phyloP scores from a whole-genome alignment of 1,284 basidiomycete species.

The Ceratobasidium sp. region DNA sequence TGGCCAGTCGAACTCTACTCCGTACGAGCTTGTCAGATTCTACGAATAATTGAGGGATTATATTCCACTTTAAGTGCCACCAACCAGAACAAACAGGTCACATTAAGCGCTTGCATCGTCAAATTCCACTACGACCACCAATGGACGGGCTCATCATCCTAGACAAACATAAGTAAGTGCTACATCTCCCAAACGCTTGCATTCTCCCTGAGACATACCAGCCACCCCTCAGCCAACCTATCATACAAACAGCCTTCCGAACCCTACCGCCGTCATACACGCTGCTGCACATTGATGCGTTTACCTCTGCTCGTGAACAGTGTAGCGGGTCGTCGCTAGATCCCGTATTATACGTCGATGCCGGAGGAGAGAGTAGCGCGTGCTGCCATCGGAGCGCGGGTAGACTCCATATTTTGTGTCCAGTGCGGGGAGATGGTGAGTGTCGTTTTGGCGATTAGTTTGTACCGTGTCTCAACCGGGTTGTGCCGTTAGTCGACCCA shows the following conservation, averaged over 20 bases:
- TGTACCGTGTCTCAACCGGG: slow-evolving; percentile 23
- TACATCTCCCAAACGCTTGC: slow-evolving; percentile 1
- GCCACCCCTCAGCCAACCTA: slow-evolving; percentile 69
- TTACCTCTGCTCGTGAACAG: slow-evolving; percentile 76
- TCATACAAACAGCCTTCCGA: slow-evolving; percentile 92
- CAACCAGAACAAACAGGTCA: too few relatives aligned
- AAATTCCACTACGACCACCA: slow-evolving; percentile 48
- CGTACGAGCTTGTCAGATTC: too few relatives aligned
- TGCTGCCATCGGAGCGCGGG: slow-evolving; percentile 84
- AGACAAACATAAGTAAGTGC: slow-evolving; percentile 77
- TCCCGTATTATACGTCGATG: slow-evolving; percentile 71
- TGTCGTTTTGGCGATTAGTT: slow-evolving; percentile 48
- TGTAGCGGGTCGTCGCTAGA: slow-evolving; percentile 61
- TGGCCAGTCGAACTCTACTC: too few relatives aligned
- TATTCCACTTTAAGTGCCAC: too few relatives aligned
- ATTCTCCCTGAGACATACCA: slow-evolving; percentile 42
- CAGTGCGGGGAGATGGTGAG: slow-evolving; percentile 82
- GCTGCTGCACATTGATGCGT: slow-evolving; percentile 85
- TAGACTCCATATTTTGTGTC: slow-evolving; percentile 79
- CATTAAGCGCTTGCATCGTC: not conserved
- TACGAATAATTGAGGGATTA: too few relatives aligned
- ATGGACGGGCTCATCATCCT: slow-evolving; percentile 93
- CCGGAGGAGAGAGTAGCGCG: slow-evolving; percentile 64
- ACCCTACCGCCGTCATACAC: slow-evolving; percentile 81
- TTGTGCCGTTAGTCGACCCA: slow-evolving; percentile 75